Evolutionary conservation across 345 rosid genomes (phyloP), one percentile per base, ranked within the genome.

Genomic region (Kernera saxatilis): DNA sequence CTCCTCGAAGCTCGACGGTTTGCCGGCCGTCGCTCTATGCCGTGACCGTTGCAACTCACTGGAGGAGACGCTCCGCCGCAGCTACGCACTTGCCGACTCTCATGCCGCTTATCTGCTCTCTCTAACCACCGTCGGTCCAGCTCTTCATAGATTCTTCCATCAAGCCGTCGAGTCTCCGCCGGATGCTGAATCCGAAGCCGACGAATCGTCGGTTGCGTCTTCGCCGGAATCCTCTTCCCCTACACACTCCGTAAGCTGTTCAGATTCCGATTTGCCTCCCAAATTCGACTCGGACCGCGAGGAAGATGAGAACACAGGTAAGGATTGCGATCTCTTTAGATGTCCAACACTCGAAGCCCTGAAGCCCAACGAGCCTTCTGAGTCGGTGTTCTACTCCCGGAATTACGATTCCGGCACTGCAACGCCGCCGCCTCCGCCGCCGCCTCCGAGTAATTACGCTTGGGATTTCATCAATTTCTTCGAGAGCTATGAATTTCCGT

Each of bases 381-480:
- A 2, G 0, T 7, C 43, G 35, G 37, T 60, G 50, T 77, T 78
- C 11, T 70, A 79, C 58, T 62, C 64, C 30, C 71, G 71, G 46
- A 70, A n/a, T 1, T 64, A 64, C 35, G 62, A 54, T 0, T 26
- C 71, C 32, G 67, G 75, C 9, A 29, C 23, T 12, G 19, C 4
- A 57, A 8, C 76, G 0, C 68, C 76, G 5, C 72, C 80, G 0
- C 79, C 94, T 1, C 91, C 86, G 0, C 88, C 92, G 9, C 88
- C 89, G 2, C 69, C 86, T 5, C 80, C 84, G 3, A 70, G 62
- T 23, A 78, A 72, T 56, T 81, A 83, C 61, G 59, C 77, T 4
- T 89, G 95, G 95, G 92, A 86, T 72, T 83, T 86, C 49, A 66
- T 89, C 37, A 86, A 85, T 64, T 80, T 89, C 69, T 77, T 71